Percentiles rank a stretch among this genome's conserved stretches.
These are phyloP conservation scores for Magnolia officinalis DNA, from an alignment of 164 flowering plant species.

Conservation along the genomic window DNA sequence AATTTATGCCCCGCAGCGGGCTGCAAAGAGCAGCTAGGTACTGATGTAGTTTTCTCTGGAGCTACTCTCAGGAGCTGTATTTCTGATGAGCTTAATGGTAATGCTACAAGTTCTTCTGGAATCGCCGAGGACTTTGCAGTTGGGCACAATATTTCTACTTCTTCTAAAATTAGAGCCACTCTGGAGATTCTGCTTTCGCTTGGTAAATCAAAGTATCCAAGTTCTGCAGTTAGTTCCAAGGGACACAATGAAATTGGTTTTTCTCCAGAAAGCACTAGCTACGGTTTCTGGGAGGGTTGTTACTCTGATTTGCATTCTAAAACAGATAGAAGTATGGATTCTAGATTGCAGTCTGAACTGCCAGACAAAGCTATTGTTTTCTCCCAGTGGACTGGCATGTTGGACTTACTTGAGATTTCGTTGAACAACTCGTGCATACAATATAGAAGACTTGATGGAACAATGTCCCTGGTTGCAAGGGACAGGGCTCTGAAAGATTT, in stretches of 20 bases:
- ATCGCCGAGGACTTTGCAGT: constrained; percentile 30
- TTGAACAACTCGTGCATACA: constrained; percentile 42
- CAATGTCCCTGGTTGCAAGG: constrained; percentile 69
- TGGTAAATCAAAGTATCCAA: constrained; percentile 15
- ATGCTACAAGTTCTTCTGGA: constrained; percentile 27
- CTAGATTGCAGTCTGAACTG: neutral
- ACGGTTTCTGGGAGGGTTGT: constrained; percentile 1
- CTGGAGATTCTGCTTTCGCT: constrained; percentile 55
- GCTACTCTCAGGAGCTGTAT: constrained; percentile 54
- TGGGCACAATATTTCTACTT: constrained; percentile 39
- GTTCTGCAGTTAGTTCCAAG: constrained; percentile 1
- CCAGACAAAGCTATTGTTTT: constrained; percentile 71
- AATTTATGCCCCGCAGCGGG: constrained; percentile 59
- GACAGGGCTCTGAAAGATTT: constrained; percentile 84
- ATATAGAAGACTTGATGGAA: constrained; percentile 88
- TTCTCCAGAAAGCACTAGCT: neutral
- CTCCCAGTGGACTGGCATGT: constrained; percentile 97
- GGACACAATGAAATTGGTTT: neutral
- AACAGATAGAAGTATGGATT: neutral
- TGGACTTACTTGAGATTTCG: constrained; percentile 71
- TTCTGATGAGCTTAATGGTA: constrained; percentile 33
- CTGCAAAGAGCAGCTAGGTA: constrained; percentile 69
- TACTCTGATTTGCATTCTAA: constrained; percentile 16
- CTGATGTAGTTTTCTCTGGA: constrained; percentile 65
- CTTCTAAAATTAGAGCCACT: constrained; percentile 79